These are phyloP conservation scores for Talaromyces sp. DNA, from an alignment of 2,329 filamentous ascomycete genomes.

Conservation along the genomic window DNA sequence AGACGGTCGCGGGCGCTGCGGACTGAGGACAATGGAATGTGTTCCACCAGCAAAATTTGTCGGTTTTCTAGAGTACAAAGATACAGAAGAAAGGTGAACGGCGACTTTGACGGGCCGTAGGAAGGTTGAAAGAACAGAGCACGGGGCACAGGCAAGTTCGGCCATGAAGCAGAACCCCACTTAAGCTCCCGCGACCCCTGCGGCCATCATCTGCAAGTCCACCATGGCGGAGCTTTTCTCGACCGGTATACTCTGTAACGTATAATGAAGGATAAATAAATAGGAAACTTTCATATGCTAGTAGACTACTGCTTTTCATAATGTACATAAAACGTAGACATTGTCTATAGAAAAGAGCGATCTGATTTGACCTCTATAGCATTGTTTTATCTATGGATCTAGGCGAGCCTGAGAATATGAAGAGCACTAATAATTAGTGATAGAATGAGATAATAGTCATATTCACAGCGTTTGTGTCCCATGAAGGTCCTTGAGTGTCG, in stretches of 20 bases:
- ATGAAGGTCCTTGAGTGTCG: too few relatives aligned
- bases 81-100: background rate
- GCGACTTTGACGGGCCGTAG: background rate
- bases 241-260: background rate
- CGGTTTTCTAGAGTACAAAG: background rate
- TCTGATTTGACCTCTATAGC: too few relatives aligned
- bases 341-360: too few relatives aligned
- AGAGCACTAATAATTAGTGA: too few relatives aligned
- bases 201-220: background rate
- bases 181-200: background rate
- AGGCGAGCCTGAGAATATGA: too few relatives aligned
- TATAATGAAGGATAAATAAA: too few relatives aligned
- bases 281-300: too few relatives aligned
- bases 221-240: background rate
- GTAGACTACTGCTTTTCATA: too few relatives aligned
- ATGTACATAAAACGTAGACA: too few relatives aligned
- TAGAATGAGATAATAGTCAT: too few relatives aligned
- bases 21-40: background rate
- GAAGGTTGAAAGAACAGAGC: background rate
- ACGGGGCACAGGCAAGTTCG: background rate
- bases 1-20: background rate
- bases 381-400: too few relatives aligned
- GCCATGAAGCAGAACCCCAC: constrained; percentile 2
- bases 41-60: background rate
- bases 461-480: too few relatives aligned